Evolutionary conservation across 2,329 filamentous ascomycete genomes (phyloP), one percentile per base, ranked within the genome.

Genomic region (Paecilomyces sp.): DNA sequence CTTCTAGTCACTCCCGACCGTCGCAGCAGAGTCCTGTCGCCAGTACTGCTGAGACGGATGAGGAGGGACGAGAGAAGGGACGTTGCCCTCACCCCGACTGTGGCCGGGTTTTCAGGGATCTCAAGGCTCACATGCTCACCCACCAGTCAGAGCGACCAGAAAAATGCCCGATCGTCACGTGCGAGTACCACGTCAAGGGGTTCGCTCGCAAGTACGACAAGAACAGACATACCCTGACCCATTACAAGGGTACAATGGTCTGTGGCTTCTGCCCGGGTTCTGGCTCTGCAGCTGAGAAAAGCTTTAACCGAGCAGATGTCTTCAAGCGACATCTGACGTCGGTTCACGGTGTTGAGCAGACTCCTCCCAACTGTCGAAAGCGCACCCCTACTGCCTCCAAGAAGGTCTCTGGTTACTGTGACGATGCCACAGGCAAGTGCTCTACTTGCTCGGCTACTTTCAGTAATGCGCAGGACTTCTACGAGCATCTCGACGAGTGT

Each of bases 171-270:
- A 96, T 96, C 66, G 82, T 88, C 60, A 94, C 88, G 0, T 97
- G 92, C 79, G 91, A 96, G 70, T 97, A 96, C 76, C 88, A 96
- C 79, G 80, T 84, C 70, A 96, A 96, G 77, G 92, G 92, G 3
- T 97, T 97, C 71, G 92, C 92, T 11, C 84, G 92, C 67, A 96
- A 96, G 77, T 97, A 97, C 73, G 92, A 97, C 80, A 96, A 96
- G 83, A 96, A 96, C 77, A 82, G 92, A 53, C 92, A 97, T 74
- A 96, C 92, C 4, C 77, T 96, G 63, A 97, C 92, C 4, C 92
- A 97, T 74, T 97, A 96, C 83, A 96, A 96, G 78, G 92, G 92
- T 50, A 96, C 90, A 55, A 96, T 96, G 92, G 91, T 96, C 25
- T 97, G 92, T 72, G 92, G 91, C 31, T 97, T 96, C 79, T 96